Evolutionary conservation across 2,329 filamentous ascomycete species (phyloP).

Genomic region (Endothia cerciana): DNA sequence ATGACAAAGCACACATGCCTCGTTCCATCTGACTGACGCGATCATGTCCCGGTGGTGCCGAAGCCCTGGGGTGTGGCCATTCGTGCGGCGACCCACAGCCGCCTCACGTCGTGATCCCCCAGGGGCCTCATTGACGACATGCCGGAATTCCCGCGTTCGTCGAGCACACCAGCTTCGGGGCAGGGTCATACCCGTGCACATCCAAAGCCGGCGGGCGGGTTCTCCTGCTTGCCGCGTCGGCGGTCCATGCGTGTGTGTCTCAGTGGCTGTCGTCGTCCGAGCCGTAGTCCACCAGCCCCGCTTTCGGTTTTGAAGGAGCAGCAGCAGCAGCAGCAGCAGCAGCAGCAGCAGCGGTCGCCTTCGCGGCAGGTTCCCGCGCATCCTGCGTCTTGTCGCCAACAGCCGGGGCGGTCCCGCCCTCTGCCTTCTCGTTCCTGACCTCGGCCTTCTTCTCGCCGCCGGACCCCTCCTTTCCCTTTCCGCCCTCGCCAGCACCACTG

Average conservation of each 20-base stretch:
- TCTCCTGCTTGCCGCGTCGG: background rate
- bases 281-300: constrained; percentile 58
- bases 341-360: constrained; percentile 29
- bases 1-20: background rate
- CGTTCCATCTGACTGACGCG: background rate
- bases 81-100: no score
- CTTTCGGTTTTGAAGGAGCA: constrained; percentile 34
- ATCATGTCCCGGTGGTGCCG: no score
- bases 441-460: constrained; percentile 18
- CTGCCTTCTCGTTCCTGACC: background rate
- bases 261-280: constrained; percentile 55
- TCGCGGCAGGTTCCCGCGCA: constrained; percentile 32
- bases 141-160: background rate
- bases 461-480: constrained; percentile 22
- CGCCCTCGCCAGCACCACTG: constrained; percentile 1
- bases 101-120: no score
- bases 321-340: constrained; percentile 14
- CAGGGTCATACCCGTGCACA: no score
- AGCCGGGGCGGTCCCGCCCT: constrained; percentile 9
- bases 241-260: background rate
- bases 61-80: no score
- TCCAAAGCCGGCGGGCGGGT: no score
- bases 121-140: background rate
- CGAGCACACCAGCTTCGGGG: background rate
- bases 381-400: background rate